Evolutionary conservation across 306 rosid species (phyloP), one percentile per base, ranked within the genome.

Genomic region (Pterocarpus santalinus): DNA sequence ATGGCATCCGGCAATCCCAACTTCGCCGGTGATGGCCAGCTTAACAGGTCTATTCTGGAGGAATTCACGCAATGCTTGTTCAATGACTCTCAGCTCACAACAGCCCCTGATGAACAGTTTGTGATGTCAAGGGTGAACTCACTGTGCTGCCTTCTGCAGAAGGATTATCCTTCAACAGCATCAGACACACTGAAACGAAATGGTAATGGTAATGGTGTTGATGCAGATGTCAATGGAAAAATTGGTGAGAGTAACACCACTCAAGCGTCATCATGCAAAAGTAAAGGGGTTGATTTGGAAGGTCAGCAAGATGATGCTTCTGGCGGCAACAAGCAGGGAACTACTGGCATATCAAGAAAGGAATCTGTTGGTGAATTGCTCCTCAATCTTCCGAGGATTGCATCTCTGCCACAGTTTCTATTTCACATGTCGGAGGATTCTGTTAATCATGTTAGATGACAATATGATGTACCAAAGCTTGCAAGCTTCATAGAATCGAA

Each of bases 91-190:
- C 94, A 87, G 64, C 70, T 51, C 32, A 12, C 83, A 12, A 55
- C 77, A 55, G 12, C 61, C 33, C 86, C 89, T 12, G 92, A 91
- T 8, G 93, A 93, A 87, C 88, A 83, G 82, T 80, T 69, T 78
- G 86, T 91, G 70, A 86, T 93, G 96, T 78, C 90, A 12, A 90
- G 91, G 82, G 97, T 93, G 78, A 87, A 91, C 80, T 93, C 97
- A 14, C 90, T 91, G 0, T 91, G 82, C 78, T 87, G 89, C 82
- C 96, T 93, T 65, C 81, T 91, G 71, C 96, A 88, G 87, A 91
- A 81, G 75, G 96, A 88, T 4, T 3, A 51, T 75, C 89, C 94
- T 85, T 72, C 83, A 4, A 32, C 84, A 7, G 61, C 28, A 53
- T 61, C 60, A 43, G 87, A 82, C 65, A 70, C 85, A 77, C n/a